A percentile compares a stretch with the other conserved stretches of the same genome.
phyloP scores from a whole-genome alignment of 2,329 filamentous ascomycete species.

The Fusarium lateritium region DNA sequence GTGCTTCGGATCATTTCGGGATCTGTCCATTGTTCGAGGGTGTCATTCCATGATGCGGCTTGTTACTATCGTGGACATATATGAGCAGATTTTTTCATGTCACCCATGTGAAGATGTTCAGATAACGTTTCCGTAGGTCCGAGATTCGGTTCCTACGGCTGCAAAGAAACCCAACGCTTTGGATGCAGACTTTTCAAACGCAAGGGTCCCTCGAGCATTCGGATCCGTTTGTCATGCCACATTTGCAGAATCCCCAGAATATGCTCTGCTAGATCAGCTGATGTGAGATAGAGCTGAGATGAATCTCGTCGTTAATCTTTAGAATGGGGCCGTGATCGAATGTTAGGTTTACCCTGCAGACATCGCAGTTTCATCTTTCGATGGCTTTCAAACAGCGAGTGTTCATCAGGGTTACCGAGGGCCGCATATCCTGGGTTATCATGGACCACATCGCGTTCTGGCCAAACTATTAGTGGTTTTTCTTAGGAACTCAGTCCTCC shows the following conservation, averaged over 20 bases:
- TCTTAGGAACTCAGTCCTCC: too few relatives aligned
- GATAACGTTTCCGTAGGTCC: neutral
- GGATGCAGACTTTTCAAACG: neutral
- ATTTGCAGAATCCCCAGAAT: constrained; percentile 7
- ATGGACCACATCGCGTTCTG: too few relatives aligned
- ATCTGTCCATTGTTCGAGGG: neutral
- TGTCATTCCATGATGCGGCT: constrained; percentile 8
- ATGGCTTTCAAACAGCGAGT: too few relatives aligned
- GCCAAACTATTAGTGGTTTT: too few relatives aligned
- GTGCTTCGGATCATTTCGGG: constrained; percentile 32
- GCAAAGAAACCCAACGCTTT: constrained; percentile 1
- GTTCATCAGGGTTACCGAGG: too few relatives aligned
- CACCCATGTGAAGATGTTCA: neutral
- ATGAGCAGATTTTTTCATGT: neutral
- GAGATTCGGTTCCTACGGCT: constrained; percentile 2
- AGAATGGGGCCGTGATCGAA: constrained; percentile 19
- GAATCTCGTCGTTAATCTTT: constrained; percentile 35
- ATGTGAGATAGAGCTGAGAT: constrained; percentile 22
- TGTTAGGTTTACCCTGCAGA: neutral
- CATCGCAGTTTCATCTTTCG: too few relatives aligned
- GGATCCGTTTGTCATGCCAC: constrained; percentile 24
- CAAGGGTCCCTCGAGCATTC: neutral
- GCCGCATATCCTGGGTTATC: too few relatives aligned
- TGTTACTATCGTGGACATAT: neutral
- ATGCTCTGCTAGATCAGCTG: constrained; percentile 14